Base-by-base conservation (phyloP, 306 rosid genomes). In the Quercus alba region DNA sequence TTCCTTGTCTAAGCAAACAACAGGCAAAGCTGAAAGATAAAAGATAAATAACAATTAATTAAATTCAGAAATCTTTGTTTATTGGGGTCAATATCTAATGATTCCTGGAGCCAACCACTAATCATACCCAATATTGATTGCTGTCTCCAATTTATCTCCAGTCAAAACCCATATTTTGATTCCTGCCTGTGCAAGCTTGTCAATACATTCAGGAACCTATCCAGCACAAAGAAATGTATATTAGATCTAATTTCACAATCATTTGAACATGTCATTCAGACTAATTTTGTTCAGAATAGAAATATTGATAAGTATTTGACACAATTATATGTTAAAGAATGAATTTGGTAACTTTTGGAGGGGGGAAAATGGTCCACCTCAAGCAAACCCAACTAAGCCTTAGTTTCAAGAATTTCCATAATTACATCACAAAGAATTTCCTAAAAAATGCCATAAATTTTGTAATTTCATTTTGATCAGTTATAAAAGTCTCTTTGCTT, bases 61-160 rank as follows among this genome's bases (percentile, higher is more conserved):
- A 62, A 13, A 41, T 15, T 81, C 44, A 75, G 79, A 44, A 73
- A 78, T 46, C 51, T 70, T 35, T 23, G 25, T 38, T 17, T 35
- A 23, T 44, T 33, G 75, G 61, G 30, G 52, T 33, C 28, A 77
- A 55, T 21, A 75, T 73, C 19, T 64, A 19, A 62, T 31, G 17
- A 3, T 31, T 57, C 72, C 41, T 5, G 1, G 44, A 76, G 12
- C 21, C 38, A 51, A 23, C 51, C 56, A 77, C 70, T 28, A 59
- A 41, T 58, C 79, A 67, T 85, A 89, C 99, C 99, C 99, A 54
- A 96, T 96, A 75, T 96, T 93, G 85, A 96, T 96, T 41, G 99
- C 99, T 26, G 98, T 96, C 84, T 96, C 99, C 99, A 96, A 91
- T 90, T 96, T 96, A 86, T 96, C 99, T 66, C 99, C 99, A 35